Evolutionary conservation across 495 filamentous ascomycete species (phyloP).

Genomic region (Paragyromitra xinjiangensis): DNA sequence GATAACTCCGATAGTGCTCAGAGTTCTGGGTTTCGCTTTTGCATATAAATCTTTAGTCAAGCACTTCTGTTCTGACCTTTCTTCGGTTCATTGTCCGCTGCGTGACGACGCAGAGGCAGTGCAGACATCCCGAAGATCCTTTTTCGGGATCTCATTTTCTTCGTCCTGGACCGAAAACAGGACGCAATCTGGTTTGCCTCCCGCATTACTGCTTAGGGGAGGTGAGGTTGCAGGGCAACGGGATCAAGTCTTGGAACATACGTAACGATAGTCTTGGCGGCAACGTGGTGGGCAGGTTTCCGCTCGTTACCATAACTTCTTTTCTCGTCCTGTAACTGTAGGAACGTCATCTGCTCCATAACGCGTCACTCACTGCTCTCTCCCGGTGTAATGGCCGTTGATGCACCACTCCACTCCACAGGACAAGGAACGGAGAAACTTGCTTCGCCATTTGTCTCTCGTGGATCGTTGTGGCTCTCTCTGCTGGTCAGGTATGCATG

Average conservation of each 20-base stretch:
- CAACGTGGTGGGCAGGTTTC: not conserved
- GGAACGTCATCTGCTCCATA: constrained; percentile 31
- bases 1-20: not conserved
- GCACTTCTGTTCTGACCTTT: not conserved
- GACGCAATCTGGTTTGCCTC: not conserved
- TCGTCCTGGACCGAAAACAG: not conserved
- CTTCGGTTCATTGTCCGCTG: constrained; percentile 21
- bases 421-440: constrained; percentile 2
- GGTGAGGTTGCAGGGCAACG: not conserved
- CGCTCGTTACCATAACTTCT: no score
- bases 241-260: not conserved
- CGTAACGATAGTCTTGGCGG: constrained; percentile 23
- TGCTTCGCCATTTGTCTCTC: not conserved
- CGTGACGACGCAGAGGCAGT: constrained; percentile 31
- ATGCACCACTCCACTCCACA: not conserved
- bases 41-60: not conserved
- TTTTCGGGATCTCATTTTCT: not conserved
- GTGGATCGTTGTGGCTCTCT: not conserved
- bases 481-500: no score
- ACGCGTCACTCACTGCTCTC: constrained; percentile 30
- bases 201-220: not conserved
- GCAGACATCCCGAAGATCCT: not conserved
- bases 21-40: not conserved
- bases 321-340: not conserved
- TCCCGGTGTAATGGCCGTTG: not conserved